phyloP scores from a whole-genome alignment of 345 rosid genomes.

The Euphorbia pulcherrima region DNA sequence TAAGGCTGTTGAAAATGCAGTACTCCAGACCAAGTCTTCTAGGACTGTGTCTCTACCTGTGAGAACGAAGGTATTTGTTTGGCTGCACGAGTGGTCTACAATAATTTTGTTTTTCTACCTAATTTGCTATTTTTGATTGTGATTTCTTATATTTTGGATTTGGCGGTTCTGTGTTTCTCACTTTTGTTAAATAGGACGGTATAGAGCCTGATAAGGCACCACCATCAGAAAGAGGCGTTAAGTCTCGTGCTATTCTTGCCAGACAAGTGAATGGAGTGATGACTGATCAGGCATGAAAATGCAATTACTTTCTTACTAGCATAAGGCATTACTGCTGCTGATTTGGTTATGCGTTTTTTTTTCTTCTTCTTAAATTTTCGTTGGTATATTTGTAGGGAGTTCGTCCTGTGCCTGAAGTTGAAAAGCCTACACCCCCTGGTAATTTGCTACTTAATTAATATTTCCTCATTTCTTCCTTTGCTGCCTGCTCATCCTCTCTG shows the following conservation, averaged over 20 bases:
- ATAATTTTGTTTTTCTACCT: background rate
- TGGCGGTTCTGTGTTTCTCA: slow-evolving; percentile 7
- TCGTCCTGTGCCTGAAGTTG: slow-evolving; percentile 52
- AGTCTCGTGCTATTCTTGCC: slow-evolving; percentile 74
- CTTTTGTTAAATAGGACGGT: slow-evolving; percentile 48
- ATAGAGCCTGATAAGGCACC: slow-evolving; percentile 74
- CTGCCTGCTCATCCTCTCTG: background rate
- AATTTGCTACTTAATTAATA: slow-evolving; percentile 14
- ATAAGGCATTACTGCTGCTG: background rate
- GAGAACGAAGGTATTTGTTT: slow-evolving; percentile 55
- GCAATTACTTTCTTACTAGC: background rate
- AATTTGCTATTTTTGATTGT: background rate
- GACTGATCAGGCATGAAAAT: slow-evolving; percentile 70
- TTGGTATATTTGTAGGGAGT: slow-evolving; percentile 43
- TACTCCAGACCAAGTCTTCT: slow-evolving; percentile 66
- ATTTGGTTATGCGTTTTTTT: background rate
- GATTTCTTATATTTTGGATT: slow-evolving; percentile 2
- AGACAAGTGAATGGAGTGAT: slow-evolving; percentile 81
- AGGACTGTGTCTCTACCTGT: slow-evolving; percentile 47
- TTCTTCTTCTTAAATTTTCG: background rate
- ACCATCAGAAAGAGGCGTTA: slow-evolving; percentile 55
- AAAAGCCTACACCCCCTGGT: slow-evolving; percentile 68
- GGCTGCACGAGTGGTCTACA: background rate
- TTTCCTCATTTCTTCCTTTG: background rate
- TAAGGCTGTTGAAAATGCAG: slow-evolving; percentile 77